Base-by-base conservation (phyloP, 805 yeast species). In the Phaffomyces opuntiae region DNA sequence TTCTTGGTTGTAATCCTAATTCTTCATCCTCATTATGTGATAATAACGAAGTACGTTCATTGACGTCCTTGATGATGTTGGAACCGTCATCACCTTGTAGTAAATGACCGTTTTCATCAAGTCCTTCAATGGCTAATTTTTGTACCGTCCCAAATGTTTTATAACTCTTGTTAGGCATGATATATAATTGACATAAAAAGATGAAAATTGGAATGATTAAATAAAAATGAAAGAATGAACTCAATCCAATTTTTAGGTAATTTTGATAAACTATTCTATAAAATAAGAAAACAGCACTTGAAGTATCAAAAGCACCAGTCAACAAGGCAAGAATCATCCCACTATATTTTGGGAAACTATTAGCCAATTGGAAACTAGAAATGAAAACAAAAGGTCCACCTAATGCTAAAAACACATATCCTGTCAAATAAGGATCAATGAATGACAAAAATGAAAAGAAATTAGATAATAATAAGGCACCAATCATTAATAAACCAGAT, bases 351-450 rank as follows among this genome's bases (percentile, higher is more conserved):
- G 96, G 96, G 65, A 89, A 87, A 26, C 86, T 76, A 61, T 89
- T 90, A 7, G 96, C 86, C 61, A 90, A 70, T 59, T 90, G 97
- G 73, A 90, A 89, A 50, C 88, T 80, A 16, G 95, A 83, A 47
- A 91, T 89, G 61, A 87, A 90, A 19, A 85, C 90, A 66, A 90
- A 89, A 9, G 98, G 98, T 5, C 98, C 97, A 7, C 96, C 96
- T 47, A 88, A 69, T 0, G 96, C 96, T 24, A 90, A 68, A 14
- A 77, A 63, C 2, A 83, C 69, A 62, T 87, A 91, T 0, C 97
- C 98, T 9, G 66, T 46, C 35, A 87, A 62, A 62, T 85, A 89
- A 4, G 82, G 79, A 62, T 89, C 96, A 38, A 75, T 53, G 24
- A 46, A 16, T 12, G 39, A 5, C 8, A 51, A 7, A 39, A 49